Evolutionary conservation across 2,329 filamentous ascomycete genomes (phyloP).

Genomic region (Magnaporthiopsis rhizophila): DNA sequence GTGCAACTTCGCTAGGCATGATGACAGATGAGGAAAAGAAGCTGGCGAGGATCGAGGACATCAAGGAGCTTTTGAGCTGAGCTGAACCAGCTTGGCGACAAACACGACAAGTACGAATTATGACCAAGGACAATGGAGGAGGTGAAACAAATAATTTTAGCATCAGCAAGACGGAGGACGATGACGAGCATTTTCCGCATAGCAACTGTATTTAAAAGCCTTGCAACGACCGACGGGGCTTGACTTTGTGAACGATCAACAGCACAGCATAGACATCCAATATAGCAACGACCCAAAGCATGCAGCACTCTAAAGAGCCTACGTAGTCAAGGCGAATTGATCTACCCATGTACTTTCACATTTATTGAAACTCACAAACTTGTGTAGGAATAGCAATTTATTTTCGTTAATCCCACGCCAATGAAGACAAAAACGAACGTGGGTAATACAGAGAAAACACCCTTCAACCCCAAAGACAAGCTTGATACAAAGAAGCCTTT

Average conservation of each 20-base stretch:
- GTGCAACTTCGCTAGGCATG: constrained; percentile 90
- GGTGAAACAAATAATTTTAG: not conserved
- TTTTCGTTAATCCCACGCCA: not conserved
- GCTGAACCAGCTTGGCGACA: not conserved
- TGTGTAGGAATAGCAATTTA: not conserved
- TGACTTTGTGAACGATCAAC: not conserved
- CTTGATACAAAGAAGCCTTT: too few species aligned
- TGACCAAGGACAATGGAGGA: not conserved
- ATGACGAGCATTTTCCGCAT: too few species aligned
- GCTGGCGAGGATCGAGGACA: constrained; percentile 83
- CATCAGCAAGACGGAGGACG: too few species aligned
- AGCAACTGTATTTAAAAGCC: not conserved
- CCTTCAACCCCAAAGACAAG: not conserved
- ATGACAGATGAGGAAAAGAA: constrained; percentile 93
- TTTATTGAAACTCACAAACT: not conserved
- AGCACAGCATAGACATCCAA: not conserved
- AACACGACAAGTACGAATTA: not conserved
- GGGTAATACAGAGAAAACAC: not conserved
- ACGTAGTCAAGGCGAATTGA: not conserved
- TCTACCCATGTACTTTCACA: not conserved
- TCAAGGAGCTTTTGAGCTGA: constrained; percentile 73
- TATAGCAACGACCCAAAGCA: not conserved
- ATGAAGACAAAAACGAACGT: not conserved
- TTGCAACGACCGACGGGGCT: not conserved
- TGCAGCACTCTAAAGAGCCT: not conserved